These are phyloP conservation scores for Herpetomonas samuelpessoai DNA, from an alignment of 208 protist genomes.

Conservation along the genomic window DNA sequence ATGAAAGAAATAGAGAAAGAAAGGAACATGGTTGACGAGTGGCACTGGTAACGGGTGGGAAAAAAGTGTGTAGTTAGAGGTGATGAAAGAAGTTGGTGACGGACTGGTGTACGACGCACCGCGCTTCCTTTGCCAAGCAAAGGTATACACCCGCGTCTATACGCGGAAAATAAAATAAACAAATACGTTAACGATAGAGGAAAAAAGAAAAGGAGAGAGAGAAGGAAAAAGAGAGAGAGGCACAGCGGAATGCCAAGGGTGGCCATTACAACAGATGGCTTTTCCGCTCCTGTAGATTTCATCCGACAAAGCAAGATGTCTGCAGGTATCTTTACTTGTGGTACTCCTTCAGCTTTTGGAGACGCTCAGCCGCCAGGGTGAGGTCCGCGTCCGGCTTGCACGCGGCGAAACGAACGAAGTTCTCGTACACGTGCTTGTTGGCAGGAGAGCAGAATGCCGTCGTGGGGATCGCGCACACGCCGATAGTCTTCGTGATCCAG, in stretches of 20 bases:
- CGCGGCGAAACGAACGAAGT: conserved; percentile 85
- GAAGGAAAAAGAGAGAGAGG: background rate
- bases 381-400: conserved; percentile 84
- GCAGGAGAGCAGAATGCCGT: conserved; percentile 69
- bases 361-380: conserved; percentile 33
- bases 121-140: conserved; percentile 11
- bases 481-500: conserved; percentile 84
- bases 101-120: conserved; percentile 11
- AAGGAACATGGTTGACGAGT: background rate
- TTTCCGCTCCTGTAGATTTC: too few relatives aligned
- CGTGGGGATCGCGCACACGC: conserved; percentile 84
- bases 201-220: background rate
- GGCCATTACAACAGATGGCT: background rate
- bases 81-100: background rate
- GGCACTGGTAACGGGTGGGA: too few relatives aligned
- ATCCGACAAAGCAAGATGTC: too few relatives aligned
- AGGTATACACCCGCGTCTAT: conserved; percentile 11
- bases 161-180: conserved; percentile 9
- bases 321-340: too few relatives aligned
- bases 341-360: conserved; percentile 48
- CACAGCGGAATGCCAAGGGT: background rate
- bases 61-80: background rate
- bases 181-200: conserved; percentile 1
- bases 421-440: conserved; percentile 46
- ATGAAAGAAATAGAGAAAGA: background rate